Conservation (phyloP, 176 grass and related monocot genomes). For the Oryza brachyantha region DNA sequence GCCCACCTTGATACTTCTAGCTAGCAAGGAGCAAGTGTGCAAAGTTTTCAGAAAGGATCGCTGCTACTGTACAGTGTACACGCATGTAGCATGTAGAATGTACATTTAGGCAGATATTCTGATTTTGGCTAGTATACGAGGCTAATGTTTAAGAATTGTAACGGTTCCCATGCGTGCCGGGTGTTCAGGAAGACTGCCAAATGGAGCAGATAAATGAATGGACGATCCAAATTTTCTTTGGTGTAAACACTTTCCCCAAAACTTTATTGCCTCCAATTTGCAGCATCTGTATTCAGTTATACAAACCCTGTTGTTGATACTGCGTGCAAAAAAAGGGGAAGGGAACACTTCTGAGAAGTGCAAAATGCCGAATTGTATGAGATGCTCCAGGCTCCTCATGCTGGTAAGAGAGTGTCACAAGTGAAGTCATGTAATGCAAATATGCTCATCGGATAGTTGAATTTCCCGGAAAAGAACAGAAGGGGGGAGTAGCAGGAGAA, state of each 20-base stretch:
- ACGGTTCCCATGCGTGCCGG: neutral
- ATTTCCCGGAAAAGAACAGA: neutral
- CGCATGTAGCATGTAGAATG: neutral
- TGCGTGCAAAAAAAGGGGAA: neutral
- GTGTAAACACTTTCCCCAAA: neutral
- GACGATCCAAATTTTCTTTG: neutral
- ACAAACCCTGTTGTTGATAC: neutral
- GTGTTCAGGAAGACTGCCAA: neutral
- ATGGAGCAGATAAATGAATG: neutral
- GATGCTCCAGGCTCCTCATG: conserved; percentile 6
- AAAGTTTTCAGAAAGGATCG: no score
- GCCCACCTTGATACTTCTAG: no score
- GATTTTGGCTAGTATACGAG: neutral
- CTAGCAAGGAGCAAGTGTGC: no score
- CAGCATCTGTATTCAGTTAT: neutral
- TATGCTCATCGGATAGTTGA: neutral
- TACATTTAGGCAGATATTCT: neutral
- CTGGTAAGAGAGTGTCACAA: neutral
- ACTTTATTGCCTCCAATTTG: conserved; percentile 31
- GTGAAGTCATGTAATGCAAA: neutral
- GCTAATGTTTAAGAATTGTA: neutral
- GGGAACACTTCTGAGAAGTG: neutral
- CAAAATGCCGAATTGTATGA: neutral
- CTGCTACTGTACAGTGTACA: neutral
- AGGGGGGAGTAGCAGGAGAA: neutral